Evolutionary conservation across 2,329 filamentous ascomycete species (phyloP).

Genomic region (Penicillium sp.): DNA sequence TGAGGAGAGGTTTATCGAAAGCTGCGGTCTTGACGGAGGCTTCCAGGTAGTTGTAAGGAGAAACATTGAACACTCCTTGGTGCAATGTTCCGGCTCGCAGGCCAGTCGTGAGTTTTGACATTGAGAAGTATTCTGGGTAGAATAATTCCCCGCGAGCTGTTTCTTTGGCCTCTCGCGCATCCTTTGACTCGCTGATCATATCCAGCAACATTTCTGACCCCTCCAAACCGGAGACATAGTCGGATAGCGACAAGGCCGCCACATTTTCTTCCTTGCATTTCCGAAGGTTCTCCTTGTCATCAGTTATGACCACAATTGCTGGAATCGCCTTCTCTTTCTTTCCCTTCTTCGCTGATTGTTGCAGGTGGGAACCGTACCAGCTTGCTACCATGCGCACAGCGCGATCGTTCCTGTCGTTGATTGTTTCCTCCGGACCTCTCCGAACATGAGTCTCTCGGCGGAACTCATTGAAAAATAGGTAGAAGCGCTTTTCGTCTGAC

Average conservation of each 20-base stretch:
- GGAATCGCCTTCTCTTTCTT: conserved; percentile 61
- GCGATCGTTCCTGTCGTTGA: conserved; percentile 95
- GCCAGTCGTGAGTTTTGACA: conserved; percentile 93
- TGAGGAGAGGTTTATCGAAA: conserved; percentile 83
- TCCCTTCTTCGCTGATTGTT: conserved; percentile 56
- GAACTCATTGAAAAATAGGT: conserved; percentile 99
- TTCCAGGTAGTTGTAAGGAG: conserved; percentile 96
- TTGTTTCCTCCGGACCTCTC: conserved; percentile 73
- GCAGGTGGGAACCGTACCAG: conserved; percentile 87
- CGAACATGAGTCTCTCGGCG: conserved; percentile 84
- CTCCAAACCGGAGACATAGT: conserved; percentile 82
- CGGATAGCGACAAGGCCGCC: conserved; percentile 64
- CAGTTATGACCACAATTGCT: conserved; percentile 86
- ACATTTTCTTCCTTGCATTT: conserved; percentile 75
- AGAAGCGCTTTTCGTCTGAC: conserved; percentile 95
- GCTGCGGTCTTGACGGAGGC: conserved; percentile 85
- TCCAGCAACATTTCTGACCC: conserved; percentile 84
- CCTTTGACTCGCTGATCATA: conserved; percentile 82
- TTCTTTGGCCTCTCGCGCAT: conserved; percentile 63
- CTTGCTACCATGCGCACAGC: conserved; percentile 81
- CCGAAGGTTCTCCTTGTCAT: conserved; percentile 81
- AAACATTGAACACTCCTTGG: conserved; percentile 94
- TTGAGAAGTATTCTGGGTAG: conserved; percentile 84
- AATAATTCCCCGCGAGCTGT: conserved; percentile 67
- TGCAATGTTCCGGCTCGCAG: conserved; percentile 85